phyloP scores from a whole-genome alignment of 2,329 filamentous ascomycete species.

The Corniculantispora saksenae region DNA sequence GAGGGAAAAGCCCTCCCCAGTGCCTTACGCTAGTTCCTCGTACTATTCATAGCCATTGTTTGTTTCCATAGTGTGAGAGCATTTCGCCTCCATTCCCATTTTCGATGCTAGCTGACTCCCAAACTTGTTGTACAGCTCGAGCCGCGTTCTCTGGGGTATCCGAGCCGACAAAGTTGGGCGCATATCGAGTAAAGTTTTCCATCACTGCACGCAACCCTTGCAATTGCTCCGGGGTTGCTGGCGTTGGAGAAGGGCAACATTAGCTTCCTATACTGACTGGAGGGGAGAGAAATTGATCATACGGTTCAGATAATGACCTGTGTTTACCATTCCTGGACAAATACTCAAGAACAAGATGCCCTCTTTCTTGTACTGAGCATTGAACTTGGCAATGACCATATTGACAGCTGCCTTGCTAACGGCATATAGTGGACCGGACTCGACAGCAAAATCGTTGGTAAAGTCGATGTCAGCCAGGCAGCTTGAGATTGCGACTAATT shows the following conservation, averaged over 20 bases:
- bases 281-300: no score
- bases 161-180: conserved; percentile 40
- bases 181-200: conserved; percentile 33
- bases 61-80: conserved; percentile 54
- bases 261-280: not conserved
- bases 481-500: conserved; percentile 52
- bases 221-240: conserved; percentile 31
- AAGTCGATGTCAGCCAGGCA: conserved; percentile 51
- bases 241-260: not conserved
- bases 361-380: conserved; percentile 47
- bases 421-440: conserved; percentile 42
- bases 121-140: conserved; percentile 31
- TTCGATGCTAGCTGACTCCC: conserved; percentile 37
- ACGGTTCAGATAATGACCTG: conserved; percentile 34
- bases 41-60: conserved; percentile 54
- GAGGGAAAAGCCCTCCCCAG: no score
- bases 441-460: conserved; percentile 38
- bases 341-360: conserved; percentile 55
- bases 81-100: conserved; percentile 51
- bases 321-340: conserved; percentile 53
- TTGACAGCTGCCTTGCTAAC: conserved; percentile 56
- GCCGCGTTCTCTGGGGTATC: conserved; percentile 39
- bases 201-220: conserved; percentile 32
- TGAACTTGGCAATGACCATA: conserved; percentile 54
- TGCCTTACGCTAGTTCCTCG: no score